Conservation (phyloP, 73 alveolate species). For the Paramecium sonneborni region DNA sequence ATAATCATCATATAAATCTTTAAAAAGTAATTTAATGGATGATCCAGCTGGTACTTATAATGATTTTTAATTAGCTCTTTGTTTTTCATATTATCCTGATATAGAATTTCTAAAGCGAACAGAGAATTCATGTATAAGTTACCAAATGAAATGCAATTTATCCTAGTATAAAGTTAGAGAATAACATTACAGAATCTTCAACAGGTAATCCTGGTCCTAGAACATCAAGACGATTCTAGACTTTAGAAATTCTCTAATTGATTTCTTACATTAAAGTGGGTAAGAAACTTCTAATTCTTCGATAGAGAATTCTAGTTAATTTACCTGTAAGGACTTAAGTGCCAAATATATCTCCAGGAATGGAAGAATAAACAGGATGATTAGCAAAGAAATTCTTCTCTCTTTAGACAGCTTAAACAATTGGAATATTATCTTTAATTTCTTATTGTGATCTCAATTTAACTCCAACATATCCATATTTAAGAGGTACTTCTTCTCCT, state of each 20-base stretch:
- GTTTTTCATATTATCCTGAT: slow-evolving; percentile 79
- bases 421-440: slow-evolving; percentile 73
- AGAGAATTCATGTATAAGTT: slow-evolving; percentile 74
- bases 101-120: slow-evolving; percentile 75
- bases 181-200: slow-evolving; percentile 69
- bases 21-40: slow-evolving; percentile 69
- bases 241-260: slow-evolving; percentile 67
- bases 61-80: neutral
- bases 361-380: slow-evolving; percentile 79
- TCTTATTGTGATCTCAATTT: slow-evolving; percentile 80
- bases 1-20: slow-evolving; percentile 70
- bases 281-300: slow-evolving; percentile 63
- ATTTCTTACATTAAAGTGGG: slow-evolving; percentile 73
- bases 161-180: neutral
- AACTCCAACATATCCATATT: slow-evolving; percentile 85
- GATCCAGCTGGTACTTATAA: slow-evolving; percentile 70
- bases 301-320: slow-evolving; percentile 69
- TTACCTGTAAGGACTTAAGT: slow-evolving; percentile 71
- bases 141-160: slow-evolving; percentile 93
- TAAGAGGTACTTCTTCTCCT: slow-evolving; percentile 81
- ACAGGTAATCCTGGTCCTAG: slow-evolving; percentile 73
- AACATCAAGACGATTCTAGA: slow-evolving; percentile 53
- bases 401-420: slow-evolving; percentile 72
- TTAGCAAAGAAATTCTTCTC: slow-evolving; percentile 74
- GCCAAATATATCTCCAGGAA: slow-evolving; percentile 76